Conservation (phyloP, 1,284 basidiomycete species). For the Trichosporon ovoides region DNA sequence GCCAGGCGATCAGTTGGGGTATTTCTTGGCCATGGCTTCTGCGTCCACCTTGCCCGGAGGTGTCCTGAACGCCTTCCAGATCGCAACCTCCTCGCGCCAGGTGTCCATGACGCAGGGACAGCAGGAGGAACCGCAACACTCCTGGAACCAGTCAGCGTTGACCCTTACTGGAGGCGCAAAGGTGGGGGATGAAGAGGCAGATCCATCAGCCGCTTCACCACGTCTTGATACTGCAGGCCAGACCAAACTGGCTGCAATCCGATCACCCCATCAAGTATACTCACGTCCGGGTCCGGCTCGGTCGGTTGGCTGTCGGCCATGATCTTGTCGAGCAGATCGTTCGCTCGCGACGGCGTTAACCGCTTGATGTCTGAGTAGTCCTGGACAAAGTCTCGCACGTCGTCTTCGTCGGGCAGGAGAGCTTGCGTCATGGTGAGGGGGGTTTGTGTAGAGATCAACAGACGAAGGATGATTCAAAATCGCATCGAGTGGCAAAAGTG, state of each 20-base stretch:
- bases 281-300: constrained; percentile 19
- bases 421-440: not conserved
- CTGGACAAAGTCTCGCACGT: constrained; percentile 20
- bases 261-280: no score
- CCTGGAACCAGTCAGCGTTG: constrained; percentile 9
- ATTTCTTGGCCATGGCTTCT: constrained; percentile 11
- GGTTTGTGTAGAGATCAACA: no score
- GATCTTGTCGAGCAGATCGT: constrained; percentile 19
- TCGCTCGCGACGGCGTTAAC: constrained; percentile 15
- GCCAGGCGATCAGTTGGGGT: constrained; percentile 11
- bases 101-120: constrained; percentile 22
- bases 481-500: not conserved
- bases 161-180: no score
- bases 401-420: constrained; percentile 13
- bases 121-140: constrained; percentile 21
- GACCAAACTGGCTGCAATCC: no score
- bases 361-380: constrained; percentile 19
- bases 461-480: not conserved
- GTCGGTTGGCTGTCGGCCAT: constrained; percentile 5
- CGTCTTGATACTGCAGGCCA: no score
- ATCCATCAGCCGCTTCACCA: no score
- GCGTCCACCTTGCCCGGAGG: constrained; percentile 5
- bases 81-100: constrained; percentile 21
- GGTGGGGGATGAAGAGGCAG: no score
- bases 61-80: constrained; percentile 20